Base-by-base conservation (phyloP, 2,329 filamentous ascomycete genomes). In the Periconia sp. region DNA sequence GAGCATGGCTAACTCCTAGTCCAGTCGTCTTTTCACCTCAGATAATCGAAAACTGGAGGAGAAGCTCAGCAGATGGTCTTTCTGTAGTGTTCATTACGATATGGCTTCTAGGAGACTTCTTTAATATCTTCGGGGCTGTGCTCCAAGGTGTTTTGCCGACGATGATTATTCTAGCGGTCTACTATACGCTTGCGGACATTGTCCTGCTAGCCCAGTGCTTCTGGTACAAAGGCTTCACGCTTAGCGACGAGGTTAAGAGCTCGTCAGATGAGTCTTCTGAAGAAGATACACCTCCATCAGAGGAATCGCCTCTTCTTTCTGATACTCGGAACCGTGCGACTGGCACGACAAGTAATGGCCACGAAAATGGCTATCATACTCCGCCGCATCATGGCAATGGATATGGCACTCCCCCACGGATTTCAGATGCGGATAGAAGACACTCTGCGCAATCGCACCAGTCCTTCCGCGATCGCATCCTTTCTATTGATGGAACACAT, bases 91-190 rank as follows among this genome's bases (percentile, higher is more conserved):
- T 97, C 75, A 85, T 97, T 63, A 85, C 95, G 47, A 83, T 95
- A 61, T 99, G 94, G 94, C 80, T 96, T 2, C 79, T 86, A 1
- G 94, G 94, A 38, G 94, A 99, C 84, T 85, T 96, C 54, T 96
- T 96, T 78, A 97, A 97, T 67, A 95, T 96, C 51, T 78, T 95
- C 3, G 92, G 92, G n/a, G 89, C 91, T 13, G 84, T 96, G 12
- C 71, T 96, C 9, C 92, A 97, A 69, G 88, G 89, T 41, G 92
- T 99, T 5, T 72, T 97, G 40, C 92, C 94, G 1, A 99, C 92
- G 0, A 96, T 97, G 91, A 86, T 89, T 50, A 95, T 96, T 39
- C 78, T 96, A n/a, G 92, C 92, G 10, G 81, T 96, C 12, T 96
- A 96, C 70, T 96, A 97, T 68, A 95, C 92, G 12, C 79, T 95